Percentiles rank a stretch among this genome's conserved stretches.
Evolutionary conservation across 1,284 basidiomycete species (phyloP).

Genomic region (Pseudozyma flocculosa): DNA sequence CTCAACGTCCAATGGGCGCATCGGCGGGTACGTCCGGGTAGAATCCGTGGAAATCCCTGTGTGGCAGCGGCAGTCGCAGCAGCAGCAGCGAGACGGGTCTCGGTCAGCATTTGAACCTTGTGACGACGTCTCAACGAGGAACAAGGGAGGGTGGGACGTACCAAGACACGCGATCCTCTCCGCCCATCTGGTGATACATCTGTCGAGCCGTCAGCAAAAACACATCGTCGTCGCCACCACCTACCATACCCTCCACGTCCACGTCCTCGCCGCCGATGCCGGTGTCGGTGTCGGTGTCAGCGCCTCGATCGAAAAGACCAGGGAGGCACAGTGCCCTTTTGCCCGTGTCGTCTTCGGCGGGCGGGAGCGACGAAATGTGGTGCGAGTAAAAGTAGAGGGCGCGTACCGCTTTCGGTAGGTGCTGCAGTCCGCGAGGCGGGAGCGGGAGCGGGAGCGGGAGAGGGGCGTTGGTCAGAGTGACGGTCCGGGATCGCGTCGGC

Average conservation of each 20-base stretch:
- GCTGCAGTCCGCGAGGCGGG: too few species aligned
- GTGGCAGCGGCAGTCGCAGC: background rate
- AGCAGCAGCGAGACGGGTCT: too few species aligned
- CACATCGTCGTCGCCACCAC: too few species aligned
- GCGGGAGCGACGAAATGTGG: background rate
- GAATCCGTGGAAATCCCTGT: conserved; percentile 1
- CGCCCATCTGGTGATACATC: background rate
- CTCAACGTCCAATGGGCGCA: background rate
- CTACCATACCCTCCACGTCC: too few species aligned
- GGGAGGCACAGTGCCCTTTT: background rate
- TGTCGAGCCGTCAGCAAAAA: background rate
- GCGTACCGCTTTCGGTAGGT: conserved; percentile 24
- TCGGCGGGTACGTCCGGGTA: background rate
- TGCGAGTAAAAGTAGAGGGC: conserved; percentile 4
- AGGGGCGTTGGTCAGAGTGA: background rate
- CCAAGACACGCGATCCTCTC: background rate
- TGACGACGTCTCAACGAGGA: too few species aligned
- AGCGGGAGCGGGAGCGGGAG: background rate
- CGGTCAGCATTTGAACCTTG: too few species aligned
- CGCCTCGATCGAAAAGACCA: background rate
- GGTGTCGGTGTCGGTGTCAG: too few species aligned
- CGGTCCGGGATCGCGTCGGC: too few species aligned
- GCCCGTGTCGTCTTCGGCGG: background rate
- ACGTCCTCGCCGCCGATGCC: too few species aligned
- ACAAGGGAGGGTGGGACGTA: background rate